Evolutionary conservation across 768 basidiomycete genomes (phyloP).

Genomic region (Amanita jacksonii): DNA sequence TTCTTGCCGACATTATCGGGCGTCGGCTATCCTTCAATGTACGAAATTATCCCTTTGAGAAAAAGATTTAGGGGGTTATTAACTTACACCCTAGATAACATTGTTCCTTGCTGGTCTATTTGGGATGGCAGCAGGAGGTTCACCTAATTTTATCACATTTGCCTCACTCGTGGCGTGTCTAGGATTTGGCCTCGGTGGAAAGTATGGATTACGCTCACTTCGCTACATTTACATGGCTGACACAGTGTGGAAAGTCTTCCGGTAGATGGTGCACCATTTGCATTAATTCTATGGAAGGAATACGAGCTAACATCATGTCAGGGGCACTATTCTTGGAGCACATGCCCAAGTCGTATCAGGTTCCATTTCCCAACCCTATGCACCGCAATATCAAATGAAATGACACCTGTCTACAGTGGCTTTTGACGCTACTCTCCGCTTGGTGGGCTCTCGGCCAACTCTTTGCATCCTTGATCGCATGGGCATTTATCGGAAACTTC

Average conservation of each 20-base stretch:
- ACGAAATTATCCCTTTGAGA: slow-evolving; percentile 4
- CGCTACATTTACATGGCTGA: too few relatives aligned
- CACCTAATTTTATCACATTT: slow-evolving; percentile 36
- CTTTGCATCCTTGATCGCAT: slow-evolving; percentile 40
- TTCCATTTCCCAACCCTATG: slow-evolving; percentile 9
- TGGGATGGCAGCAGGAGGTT: slow-evolving; percentile 39
- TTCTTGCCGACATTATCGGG: slow-evolving; percentile 40
- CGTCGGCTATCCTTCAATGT: slow-evolving; percentile 35
- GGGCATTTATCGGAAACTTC: slow-evolving; percentile 47
- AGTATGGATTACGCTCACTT: too few relatives aligned
- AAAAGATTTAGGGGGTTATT: background rate
- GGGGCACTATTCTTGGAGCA: slow-evolving; percentile 37
- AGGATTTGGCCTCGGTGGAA: slow-evolving; percentile 43
- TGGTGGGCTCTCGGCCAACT: slow-evolving; percentile 48
- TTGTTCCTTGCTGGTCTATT: slow-evolving; percentile 34
- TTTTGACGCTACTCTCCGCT: slow-evolving; percentile 43
- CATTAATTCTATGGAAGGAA: background rate
- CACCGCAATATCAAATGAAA: slow-evolving; percentile 4
- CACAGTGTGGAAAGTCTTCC: slow-evolving; percentile 24
- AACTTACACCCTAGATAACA: slow-evolving; percentile 15
- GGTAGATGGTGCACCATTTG: too few relatives aligned
- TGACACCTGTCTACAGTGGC: slow-evolving; percentile 31
- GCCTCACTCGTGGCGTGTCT: slow-evolving; percentile 36
- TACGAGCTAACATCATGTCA: slow-evolving; percentile 8
- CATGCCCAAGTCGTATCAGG: slow-evolving; percentile 33